Evolutionary conservation across 352 stramenopile genomes (phyloP).

Genomic region (Pythium brassicae): DNA sequence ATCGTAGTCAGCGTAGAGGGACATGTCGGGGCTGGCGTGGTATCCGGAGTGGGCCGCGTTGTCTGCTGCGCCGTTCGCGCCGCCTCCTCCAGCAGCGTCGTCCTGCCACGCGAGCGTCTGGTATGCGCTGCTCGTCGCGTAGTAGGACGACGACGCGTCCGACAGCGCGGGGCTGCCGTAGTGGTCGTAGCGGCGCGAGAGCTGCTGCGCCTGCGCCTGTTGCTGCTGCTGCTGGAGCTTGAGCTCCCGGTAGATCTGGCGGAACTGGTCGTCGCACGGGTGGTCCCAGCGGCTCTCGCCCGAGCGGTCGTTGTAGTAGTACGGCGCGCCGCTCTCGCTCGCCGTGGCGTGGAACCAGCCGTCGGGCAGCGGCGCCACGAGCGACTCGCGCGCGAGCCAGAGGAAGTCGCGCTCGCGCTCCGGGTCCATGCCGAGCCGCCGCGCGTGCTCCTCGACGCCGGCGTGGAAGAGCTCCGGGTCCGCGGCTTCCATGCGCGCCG

Average conservation of each 20-base stretch:
- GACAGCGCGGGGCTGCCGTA: neutral
- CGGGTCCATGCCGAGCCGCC: conserved; percentile 65
- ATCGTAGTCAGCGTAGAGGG: conserved; percentile 6
- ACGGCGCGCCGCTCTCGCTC: conserved; percentile 50
- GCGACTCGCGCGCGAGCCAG: conserved; percentile 73
- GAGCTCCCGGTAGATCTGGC: conserved; percentile 39
- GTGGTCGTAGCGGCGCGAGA: conserved; percentile 8
- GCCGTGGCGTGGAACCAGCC: conserved; percentile 69
- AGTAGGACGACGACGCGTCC: conserved; percentile 8
- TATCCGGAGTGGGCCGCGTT: neutral
- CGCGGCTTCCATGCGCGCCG: conserved; percentile 44
- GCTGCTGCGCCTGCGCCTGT: no score
- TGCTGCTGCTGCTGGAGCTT: conserved; percentile 25
- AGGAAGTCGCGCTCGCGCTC: conserved; percentile 45
- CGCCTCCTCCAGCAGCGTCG: conserved; percentile 1
- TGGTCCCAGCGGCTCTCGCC: conserved; percentile 84
- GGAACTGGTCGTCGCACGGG: conserved; percentile 69
- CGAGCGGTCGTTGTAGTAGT: conserved; percentile 79
- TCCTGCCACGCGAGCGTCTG: conserved; percentile 13
- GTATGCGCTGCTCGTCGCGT: conserved; percentile 3
- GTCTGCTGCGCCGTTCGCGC: neutral
- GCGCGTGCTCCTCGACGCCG: conserved; percentile 68
- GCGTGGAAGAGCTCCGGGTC: conserved; percentile 71
- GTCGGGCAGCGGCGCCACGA: conserved; percentile 63
- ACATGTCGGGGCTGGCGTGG: conserved; percentile 2